Evolutionary conservation across 1,284 basidiomycete species (phyloP), one percentile per base, ranked within the genome.

Genomic region (Leucoagaricus sp.): DNA sequence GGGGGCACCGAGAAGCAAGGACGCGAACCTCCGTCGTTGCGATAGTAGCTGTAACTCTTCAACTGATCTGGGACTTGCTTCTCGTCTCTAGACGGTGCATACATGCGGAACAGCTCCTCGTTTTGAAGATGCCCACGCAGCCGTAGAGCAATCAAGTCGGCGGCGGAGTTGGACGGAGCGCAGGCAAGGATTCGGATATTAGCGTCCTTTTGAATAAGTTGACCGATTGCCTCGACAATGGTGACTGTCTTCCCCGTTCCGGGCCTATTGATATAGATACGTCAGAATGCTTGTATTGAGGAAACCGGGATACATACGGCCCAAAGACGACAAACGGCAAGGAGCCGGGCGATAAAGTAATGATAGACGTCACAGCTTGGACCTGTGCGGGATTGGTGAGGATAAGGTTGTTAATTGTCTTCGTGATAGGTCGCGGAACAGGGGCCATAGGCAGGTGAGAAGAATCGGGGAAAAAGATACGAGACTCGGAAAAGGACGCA

Each of bases 191-290:
- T 75, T 21, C 72, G 76, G 0, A 82, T 76, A 0, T 69, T 55
- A 0, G 78, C 76, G 53, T 81, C 67, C 2, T 63, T 58, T 2
- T 58, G 59, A 1, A 87, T 69, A 10, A 89, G 61, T 64, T 89
- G 87, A 2, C 69, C 73, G 19, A 89, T 86, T 0, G 83, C 76
- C 66, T 90, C 87, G 0, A 89, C 79, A 3, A 85, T 73, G 0
- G 85, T 87, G 13, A 87, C 78, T 0, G 86, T 89, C 69, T 88
- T 89, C 0, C 87, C 86, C 0, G 87, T 87, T 10, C 86, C 84
- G 4, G 84, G 84, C 3, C 84, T 86, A 47, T 19, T 12, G 26
- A 34, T n/a, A n/a, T n/a, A n/a, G 12, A 21, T 13, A 4, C 13
- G 17, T 42, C 12, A 40, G 15, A 23, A 51, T 19, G 33, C 10